Base-by-base conservation (phyloP, 2,329 filamentous ascomycete species). In the Aspergillus calidoustus region DNA sequence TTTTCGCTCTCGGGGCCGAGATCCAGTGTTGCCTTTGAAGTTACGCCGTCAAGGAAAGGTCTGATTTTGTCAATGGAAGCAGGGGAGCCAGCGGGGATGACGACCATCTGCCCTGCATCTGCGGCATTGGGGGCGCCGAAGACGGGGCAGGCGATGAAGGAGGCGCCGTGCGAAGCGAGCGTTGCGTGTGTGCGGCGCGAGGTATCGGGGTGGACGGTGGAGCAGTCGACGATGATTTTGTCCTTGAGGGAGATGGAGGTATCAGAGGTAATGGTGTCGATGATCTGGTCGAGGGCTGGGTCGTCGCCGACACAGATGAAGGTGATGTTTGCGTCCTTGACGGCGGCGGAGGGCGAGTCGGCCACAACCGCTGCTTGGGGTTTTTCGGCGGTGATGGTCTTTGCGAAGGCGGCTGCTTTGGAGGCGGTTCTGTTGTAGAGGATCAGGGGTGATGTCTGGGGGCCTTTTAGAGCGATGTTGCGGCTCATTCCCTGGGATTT, bases 211-310 rank as follows among this genome's bases (percentile, higher is more conserved):
- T 95, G 91, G 41, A 97, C 86, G 28, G 93, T 97, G 3, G 91
- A 95, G 82, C 90, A 93, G 73, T 97, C 93, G 34, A 96, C 85
- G 67, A 97, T 89, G 17, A 95, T 81, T 79, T 96, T 97, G 64
- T 87, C 88, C 30, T 82, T 82, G 19, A 91, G 78, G 60, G 87
- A 79, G 19, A 78, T 72, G 52, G 84, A 70, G 6, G 64, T 15
- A 23, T 70, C 65, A 3, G 67, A 48, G 3, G 92, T 78, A 31
- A 89, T 84, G 3, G 82, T 74, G 47, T 83, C 76, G 62, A 92
- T 83, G 22, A 87, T 86, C 4, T 84, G 79, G 60, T 87, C 84
- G 48, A 96, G 87, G 5, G 91, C 90, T 3, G 84, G 81, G 74
- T 97, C 93, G 72, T 95, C 90, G 66, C 89, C 87, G 3, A 97